Percentiles rank a stretch among this genome's conserved stretches.
Evolutionary conservation across 805 yeast species (phyloP).

Genomic region (Saccharomycopsis fibuligera): DNA sequence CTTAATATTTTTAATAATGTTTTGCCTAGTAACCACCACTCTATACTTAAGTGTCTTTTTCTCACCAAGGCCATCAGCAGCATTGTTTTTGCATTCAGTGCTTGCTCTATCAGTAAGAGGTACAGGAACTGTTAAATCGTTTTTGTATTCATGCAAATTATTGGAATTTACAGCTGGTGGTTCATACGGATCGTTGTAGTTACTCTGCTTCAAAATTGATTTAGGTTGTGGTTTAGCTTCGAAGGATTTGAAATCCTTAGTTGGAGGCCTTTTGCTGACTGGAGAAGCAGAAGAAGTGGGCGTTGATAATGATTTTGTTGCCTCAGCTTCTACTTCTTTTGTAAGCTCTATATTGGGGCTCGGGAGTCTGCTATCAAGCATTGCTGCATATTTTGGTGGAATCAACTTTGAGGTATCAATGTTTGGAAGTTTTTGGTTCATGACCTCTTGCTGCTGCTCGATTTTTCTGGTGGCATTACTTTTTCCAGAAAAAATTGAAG

Average conservation of each 20-base stretch:
- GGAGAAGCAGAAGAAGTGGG: too few relatives aligned
- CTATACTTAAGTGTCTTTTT: constrained; percentile 18
- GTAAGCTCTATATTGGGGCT: too few relatives aligned
- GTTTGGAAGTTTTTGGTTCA: too few relatives aligned
- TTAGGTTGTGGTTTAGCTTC: too few relatives aligned
- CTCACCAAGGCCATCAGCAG: background rate
- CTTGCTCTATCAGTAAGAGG: background rate
- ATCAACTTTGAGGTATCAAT: too few relatives aligned
- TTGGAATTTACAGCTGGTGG: background rate
- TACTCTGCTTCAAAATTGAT: background rate
- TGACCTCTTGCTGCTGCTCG: background rate
- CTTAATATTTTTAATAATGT: constrained; percentile 16
- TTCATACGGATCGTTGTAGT: background rate
- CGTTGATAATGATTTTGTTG: too few relatives aligned
- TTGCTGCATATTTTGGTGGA: too few relatives aligned
- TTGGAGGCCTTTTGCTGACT: too few relatives aligned
- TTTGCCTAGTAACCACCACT: constrained; percentile 18
- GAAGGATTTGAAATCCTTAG: too few relatives aligned
- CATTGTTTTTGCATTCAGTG: background rate
- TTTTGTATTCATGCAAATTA: background rate
- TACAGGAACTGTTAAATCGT: constrained; percentile 14
- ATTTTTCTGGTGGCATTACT: background rate
- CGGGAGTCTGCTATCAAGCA: too few relatives aligned
- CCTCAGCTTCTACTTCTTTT: too few relatives aligned
- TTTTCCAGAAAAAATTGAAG: constrained; percentile 4